Conservation (phyloP, 2,329 filamentous ascomycete species). For the Colletotrichum kahawae region DNA sequence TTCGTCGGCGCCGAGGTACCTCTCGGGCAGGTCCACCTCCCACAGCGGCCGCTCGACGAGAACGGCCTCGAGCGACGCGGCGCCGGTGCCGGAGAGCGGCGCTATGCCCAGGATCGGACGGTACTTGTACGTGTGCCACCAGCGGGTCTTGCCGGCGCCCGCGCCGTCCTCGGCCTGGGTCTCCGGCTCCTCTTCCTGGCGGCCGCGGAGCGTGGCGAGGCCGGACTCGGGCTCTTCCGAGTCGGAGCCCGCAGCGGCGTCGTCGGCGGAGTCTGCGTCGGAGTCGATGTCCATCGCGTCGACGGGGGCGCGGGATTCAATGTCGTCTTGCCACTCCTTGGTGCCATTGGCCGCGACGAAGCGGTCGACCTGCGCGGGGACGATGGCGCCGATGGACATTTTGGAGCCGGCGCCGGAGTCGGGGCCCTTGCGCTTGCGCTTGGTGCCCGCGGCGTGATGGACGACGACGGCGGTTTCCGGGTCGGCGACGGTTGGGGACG, state of each 20-base stretch:
- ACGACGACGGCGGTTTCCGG: conserved; percentile 21
- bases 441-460: conserved; percentile 39
- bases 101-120: conserved; percentile 84
- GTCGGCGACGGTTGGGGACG: conserved; percentile 29
- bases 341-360: conserved; percentile 37
- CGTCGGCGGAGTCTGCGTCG: conserved; percentile 37
- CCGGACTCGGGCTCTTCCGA: conserved; percentile 42
- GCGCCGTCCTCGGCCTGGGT: conserved; percentile 22
- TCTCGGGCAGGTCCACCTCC: conserved; percentile 78
- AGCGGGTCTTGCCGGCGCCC: conserved; percentile 36
- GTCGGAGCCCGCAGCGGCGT: conserved; percentile 22
- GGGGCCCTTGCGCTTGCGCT: conserved; percentile 57
- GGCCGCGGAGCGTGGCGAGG: conserved; percentile 38
- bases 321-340: conserved; percentile 36
- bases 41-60: conserved; percentile 86
- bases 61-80: conserved; percentile 72
- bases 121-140: conserved; percentile 92
- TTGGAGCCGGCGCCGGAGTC: conserved; percentile 58
- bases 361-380: conserved; percentile 43
- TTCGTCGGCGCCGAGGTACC: conserved; percentile 67
- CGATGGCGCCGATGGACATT: conserved; percentile 52
- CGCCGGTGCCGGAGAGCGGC: conserved; percentile 34
- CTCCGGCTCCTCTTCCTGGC: conserved; percentile 13
- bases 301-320: conserved; percentile 37
- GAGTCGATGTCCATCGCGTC: conserved; percentile 35